These are phyloP conservation scores for Thielaviopsis ethacetica DNA, from an alignment of 2,329 filamentous ascomycete species.

Conservation along the genomic window DNA sequence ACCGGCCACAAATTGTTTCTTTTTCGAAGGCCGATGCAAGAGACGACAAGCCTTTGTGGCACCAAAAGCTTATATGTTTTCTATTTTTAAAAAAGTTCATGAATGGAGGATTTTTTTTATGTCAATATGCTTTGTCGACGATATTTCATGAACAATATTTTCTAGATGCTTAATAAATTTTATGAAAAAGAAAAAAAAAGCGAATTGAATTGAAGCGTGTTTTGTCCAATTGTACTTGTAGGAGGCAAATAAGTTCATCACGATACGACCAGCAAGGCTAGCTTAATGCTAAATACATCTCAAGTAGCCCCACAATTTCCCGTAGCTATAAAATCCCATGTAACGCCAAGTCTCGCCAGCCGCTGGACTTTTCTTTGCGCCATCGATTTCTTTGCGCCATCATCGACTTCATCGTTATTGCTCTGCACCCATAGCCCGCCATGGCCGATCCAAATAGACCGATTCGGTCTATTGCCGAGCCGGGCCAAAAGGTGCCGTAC, in stretches of 20 bases:
- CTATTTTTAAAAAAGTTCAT: background rate
- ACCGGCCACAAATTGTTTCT: background rate
- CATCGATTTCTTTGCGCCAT: background rate
- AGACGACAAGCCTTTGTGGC: background rate
- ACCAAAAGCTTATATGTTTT: slow-evolving; percentile 5
- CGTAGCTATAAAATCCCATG: background rate
- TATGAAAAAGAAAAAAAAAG: background rate
- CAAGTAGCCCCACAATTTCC: background rate
- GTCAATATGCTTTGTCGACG: slow-evolving; percentile 5
- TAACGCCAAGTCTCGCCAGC: background rate
- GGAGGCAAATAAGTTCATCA: background rate
- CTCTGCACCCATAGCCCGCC: background rate
- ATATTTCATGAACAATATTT: background rate
- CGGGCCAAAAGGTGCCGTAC: slow-evolving; percentile 40
- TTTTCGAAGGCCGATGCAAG: background rate
- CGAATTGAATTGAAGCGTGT: background rate
- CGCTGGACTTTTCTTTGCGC: background rate
- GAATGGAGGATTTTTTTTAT: background rate
- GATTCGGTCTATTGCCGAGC: slow-evolving; percentile 38
- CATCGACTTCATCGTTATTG: background rate
- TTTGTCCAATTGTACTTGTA: background rate
- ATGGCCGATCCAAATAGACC: slow-evolving; percentile 15
- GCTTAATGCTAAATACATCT: background rate
- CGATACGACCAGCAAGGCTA: background rate
- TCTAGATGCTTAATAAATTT: background rate